Conservation (phyloP, 305 asterid genomes). For the Rubia balearica region DNA sequence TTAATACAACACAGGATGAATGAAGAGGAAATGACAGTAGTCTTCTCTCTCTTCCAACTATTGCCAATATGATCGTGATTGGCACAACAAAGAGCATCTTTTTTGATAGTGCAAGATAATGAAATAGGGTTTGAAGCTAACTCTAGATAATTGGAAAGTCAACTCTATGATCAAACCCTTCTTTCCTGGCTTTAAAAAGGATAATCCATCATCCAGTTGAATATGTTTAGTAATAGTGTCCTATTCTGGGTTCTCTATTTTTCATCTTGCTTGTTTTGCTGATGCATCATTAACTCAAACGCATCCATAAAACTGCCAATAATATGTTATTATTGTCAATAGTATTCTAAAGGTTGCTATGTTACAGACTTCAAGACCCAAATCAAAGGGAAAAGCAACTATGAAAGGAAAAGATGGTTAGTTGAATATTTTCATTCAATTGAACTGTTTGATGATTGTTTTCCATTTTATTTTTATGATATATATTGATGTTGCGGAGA, state of each 20-base stretch:
- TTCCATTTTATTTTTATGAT: constrained; percentile 20
- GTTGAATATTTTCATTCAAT: constrained; percentile 6
- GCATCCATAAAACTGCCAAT: background rate
- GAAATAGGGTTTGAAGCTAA: background rate
- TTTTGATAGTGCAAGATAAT: background rate
- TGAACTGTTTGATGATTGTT: constrained; percentile 15
- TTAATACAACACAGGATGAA: background rate
- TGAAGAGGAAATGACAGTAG: background rate
- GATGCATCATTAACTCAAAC: background rate
- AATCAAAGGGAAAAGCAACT: constrained; percentile 24
- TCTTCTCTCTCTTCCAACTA: background rate
- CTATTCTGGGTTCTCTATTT: background rate
- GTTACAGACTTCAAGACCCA: constrained; percentile 30
- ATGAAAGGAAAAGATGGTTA: constrained; percentile 20
- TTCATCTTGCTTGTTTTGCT: background rate
- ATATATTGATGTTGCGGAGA: background rate
- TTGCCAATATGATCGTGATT: background rate
- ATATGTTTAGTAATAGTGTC: background rate
- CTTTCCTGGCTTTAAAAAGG: background rate
- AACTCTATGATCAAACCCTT: background rate
- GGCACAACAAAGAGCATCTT: background rate
- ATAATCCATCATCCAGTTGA: constrained; percentile 3
- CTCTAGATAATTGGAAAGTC: background rate
- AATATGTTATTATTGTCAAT: background rate
- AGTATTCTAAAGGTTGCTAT: constrained; percentile 10